Evolutionary conservation across 108 stramenopile species (phyloP), one percentile per base, ranked within the genome.

Genomic region (Tribonema minus): DNA sequence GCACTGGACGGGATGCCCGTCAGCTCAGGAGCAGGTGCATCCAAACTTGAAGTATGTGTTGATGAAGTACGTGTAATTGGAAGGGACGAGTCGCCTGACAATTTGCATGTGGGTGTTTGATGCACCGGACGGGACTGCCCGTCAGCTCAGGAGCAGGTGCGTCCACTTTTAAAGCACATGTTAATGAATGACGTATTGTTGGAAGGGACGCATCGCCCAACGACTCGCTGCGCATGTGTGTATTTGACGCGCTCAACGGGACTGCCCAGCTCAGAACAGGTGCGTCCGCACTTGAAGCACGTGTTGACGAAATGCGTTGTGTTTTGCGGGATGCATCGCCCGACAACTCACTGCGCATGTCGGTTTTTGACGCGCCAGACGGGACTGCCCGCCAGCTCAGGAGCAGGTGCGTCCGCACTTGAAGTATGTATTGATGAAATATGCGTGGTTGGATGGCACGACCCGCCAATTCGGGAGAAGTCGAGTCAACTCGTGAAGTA

Each of bases 41-140:
- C 20, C 46, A 20, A 54, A 54, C 20, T 54, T 54, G 20, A 20
- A 9, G 46, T 54, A 54, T 9, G 9, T 54, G 9, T 54, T 9
- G 46, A 54, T 54, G 46, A 54, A 54, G 46, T n/a, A n/a, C n/a
- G n/a, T n/a, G n/a, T n/a, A n/a, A n/a, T n/a, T n/a, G 39, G 39
- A 39, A 39, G 6, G n/a, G n/a, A n/a, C n/a, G 54, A 54, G 2
- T 83, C 85, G 26, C 34, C 46, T 12, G 88, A 88, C 72, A 88
- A 88, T 71, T 46, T 69, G 37, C 37, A 54, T 70, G 83, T 88
- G 85, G 87, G 58, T 85, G 1, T 70, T 88, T 20, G 88, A 88
- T 37, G 79, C 58, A 1, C 60, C 76, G 6, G 88, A 87, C 61
- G 87, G 83, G 4, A 36, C n/a, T n/a, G 82, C 85, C 3, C 71